Percentiles rank a stretch among this genome's conserved stretches.
Conservation (phyloP, 345 rosid genomes). For the Citrus cavaleriei region DNA sequence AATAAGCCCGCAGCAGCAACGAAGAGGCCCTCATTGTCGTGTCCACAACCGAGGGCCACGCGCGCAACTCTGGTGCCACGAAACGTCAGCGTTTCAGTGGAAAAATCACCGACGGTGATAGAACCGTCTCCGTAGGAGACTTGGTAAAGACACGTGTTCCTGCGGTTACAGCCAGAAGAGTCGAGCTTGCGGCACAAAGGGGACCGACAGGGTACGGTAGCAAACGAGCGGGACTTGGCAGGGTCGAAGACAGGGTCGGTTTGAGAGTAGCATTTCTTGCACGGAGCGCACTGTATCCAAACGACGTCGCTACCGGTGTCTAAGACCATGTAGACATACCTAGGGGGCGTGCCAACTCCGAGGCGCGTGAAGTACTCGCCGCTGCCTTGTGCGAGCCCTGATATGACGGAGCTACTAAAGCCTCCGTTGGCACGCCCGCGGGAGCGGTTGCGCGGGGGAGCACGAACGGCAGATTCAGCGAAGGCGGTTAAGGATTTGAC, state of each 20-base stretch:
- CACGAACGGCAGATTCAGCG: slow-evolving; percentile 24
- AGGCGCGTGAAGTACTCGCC: slow-evolving; percentile 98
- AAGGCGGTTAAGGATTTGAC: slow-evolving; percentile 39
- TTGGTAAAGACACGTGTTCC: slow-evolving; percentile 66
- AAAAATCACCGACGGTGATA: slow-evolving; percentile 79
- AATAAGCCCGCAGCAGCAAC: slow-evolving; percentile 90
- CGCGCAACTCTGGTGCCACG: slow-evolving; percentile 53
- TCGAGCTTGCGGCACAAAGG: slow-evolving; percentile 60
- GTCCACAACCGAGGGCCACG: slow-evolving; percentile 89
- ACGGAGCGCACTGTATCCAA: slow-evolving; percentile 96
- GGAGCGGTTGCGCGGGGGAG: slow-evolving; percentile 22
- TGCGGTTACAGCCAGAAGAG: slow-evolving; percentile 53
- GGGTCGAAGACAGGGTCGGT: slow-evolving; percentile 88
- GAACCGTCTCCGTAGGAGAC: slow-evolving; percentile 96
- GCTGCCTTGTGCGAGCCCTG: slow-evolving; percentile 92
- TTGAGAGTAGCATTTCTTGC: slow-evolving; percentile 80
- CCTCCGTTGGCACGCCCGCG: slow-evolving; percentile 31
- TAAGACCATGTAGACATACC: slow-evolving; percentile 72
- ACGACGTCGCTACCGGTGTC: slow-evolving; percentile 96
- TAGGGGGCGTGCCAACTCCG: slow-evolving; percentile 91
- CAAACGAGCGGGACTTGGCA: slow-evolving; percentile 57
- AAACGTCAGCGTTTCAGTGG: slow-evolving; percentile 85
- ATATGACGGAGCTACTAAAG: slow-evolving; percentile 70
- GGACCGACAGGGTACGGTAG: slow-evolving; percentile 56
- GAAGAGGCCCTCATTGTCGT: slow-evolving; percentile 88